These are phyloP conservation scores for Pleurotus pulmonarius DNA, from an alignment of 768 basidiomycete species.

Conservation along the genomic window DNA sequence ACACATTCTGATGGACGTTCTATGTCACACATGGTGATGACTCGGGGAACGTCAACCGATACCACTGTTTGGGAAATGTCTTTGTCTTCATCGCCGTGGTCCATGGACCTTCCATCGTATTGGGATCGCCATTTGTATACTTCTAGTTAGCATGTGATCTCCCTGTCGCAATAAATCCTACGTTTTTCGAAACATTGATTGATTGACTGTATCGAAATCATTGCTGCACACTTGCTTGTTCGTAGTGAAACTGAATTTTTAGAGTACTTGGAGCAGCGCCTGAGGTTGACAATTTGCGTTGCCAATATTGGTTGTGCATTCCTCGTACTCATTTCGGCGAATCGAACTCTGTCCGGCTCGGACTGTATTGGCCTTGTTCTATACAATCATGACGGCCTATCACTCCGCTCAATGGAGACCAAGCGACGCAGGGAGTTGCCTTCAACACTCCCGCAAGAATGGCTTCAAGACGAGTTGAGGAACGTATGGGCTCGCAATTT, in stretches of 20 bases:
- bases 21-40: slow-evolving; percentile 18
- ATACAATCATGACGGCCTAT: too few species aligned
- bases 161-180: not conserved
- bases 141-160: not conserved
- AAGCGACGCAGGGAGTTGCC: too few species aligned
- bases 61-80: not conserved
- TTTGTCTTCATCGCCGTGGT: not conserved
- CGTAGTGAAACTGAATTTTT: too few species aligned
- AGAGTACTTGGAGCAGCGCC: too few species aligned
- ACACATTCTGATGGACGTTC: not conserved
- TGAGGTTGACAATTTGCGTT: too few species aligned
- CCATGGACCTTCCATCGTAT: not conserved
- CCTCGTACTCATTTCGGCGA: too few species aligned
- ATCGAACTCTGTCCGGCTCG: too few species aligned
- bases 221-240: too few species aligned
- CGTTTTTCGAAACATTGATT: not conserved
- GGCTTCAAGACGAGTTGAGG: not conserved
- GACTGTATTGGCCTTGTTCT: too few species aligned
- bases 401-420: too few species aligned
- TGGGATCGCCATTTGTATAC: not conserved
- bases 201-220: too few species aligned
- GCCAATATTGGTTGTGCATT: too few species aligned
- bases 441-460: not conserved
- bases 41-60: slow-evolving; percentile 29
- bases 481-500: not conserved